These are phyloP conservation scores for Neurospora sp. DNA, from an alignment of 2,329 filamentous ascomycete species.

Conservation along the genomic window DNA sequence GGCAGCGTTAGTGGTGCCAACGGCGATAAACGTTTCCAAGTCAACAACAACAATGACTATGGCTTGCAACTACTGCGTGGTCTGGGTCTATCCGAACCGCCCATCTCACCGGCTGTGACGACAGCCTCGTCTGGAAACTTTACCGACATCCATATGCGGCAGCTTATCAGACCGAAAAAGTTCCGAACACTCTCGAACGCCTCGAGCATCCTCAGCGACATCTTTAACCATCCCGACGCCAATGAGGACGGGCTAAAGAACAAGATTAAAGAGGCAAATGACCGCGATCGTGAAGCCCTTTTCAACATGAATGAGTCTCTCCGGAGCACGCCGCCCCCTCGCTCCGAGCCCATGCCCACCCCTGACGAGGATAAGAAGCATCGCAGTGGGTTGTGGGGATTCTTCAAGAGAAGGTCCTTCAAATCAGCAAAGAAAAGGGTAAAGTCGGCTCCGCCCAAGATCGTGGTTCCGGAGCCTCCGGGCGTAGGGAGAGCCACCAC, in stretches of 20 bases:
- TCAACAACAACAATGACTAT: neutral
- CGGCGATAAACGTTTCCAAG: neutral
- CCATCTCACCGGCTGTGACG: neutral
- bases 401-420: neutral
- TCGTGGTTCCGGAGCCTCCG: neutral
- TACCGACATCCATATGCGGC: neutral
- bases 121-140: neutral
- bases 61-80: neutral
- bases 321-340: slow-evolving; percentile 37
- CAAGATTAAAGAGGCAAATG: slow-evolving; percentile 15
- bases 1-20: neutral
- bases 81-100: neutral
- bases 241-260: slow-evolving; percentile 12
- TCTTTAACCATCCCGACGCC: slow-evolving; percentile 14
- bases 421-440: neutral
- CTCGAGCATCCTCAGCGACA: slow-evolving; percentile 11
- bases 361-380: neutral
- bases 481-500: neutral
- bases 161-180: slow-evolving; percentile 3
- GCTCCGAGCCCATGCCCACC: slow-evolving; percentile 6
- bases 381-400: neutral
- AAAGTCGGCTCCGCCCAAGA: neutral
- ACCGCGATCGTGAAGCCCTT: slow-evolving; percentile 11
- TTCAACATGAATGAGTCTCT: slow-evolving; percentile 38
- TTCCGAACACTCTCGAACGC: slow-evolving; percentile 11